Evolutionary conservation across 306 rosid species (phyloP), one percentile per base, ranked within the genome.

Genomic region (Quercus mongolica): DNA sequence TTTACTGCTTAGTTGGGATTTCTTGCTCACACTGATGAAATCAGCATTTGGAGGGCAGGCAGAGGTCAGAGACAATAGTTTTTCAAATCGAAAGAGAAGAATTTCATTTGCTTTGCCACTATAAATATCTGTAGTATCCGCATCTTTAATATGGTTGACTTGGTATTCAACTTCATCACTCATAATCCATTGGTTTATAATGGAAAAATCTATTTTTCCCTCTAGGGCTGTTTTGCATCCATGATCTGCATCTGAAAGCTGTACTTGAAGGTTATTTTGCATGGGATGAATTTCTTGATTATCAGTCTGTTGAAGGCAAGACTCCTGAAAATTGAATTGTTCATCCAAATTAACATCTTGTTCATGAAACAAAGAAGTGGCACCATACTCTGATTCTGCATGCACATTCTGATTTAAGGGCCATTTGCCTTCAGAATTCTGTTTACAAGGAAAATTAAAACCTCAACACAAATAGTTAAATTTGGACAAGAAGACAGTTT

Each of bases 101-200:
- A 38, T 74, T 49, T 83, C 86, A 30, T 7, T 74, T 49, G 57
- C 58, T 71, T 33, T 89, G 77, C 76, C 83, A 69, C 58, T 76
- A 68, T 69, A 64, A 57, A 0, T 41, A 41, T 81, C 78, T 77
- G 58, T 65, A 78, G 44, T 23, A 74, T 80, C 83, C 55, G 56
- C 81, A 77, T 89, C 85, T 77, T 9, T 75, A 69, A 64, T 54
- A 76, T 74, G 68, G 69, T 57, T 79, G 14, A 72, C 79, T 74
- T 74, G 88, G 81, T 84, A 92, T 82, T 92, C 96, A 83, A 94
- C 92, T 65, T 94, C 96, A 91, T 94, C 96, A 92, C 74, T 90
- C 82, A 80, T 82, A 73, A 58, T 17, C 97, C 97, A 94, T 87
- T 69, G 90, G 85, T 86, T 89, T 86, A 92, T 86, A 83, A 93